A percentile compares a stretch with the other conserved stretches of the same genome.
Conservation (phyloP, 805 yeast genomes). For the Yamadazyma philogaea region DNA sequence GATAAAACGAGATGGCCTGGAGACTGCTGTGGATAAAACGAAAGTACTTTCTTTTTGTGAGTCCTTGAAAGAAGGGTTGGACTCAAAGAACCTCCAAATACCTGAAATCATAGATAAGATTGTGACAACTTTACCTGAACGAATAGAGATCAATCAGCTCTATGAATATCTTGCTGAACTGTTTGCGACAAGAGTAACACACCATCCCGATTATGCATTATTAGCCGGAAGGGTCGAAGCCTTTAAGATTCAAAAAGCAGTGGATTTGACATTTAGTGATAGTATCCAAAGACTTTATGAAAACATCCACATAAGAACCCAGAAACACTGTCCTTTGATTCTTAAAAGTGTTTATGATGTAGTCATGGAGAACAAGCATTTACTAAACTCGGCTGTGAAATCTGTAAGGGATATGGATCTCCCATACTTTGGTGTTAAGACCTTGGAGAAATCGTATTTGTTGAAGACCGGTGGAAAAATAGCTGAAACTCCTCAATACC, state of each 20-base stretch:
- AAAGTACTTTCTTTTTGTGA: conserved; percentile 13
- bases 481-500: conserved; percentile 90
- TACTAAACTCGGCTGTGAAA: conserved; percentile 69
- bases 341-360: conserved; percentile 61
- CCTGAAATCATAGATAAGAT: conserved; percentile 18
- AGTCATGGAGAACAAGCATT: conserved; percentile 62
- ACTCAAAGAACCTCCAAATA: conserved; percentile 13
- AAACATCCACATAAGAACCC: conserved; percentile 33
- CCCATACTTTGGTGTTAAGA: conserved; percentile 86
- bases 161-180: conserved; percentile 31
- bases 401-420: conserved; percentile 75
- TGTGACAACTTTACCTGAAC: conserved; percentile 19
- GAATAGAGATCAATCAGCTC: conserved; percentile 18
- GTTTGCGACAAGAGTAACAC: conserved; percentile 30
- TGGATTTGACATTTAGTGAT: conserved; percentile 22
- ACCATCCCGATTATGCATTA: conserved; percentile 34
- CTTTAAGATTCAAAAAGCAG: conserved; percentile 21
- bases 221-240: conserved; percentile 40
- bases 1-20: conserved; percentile 10
- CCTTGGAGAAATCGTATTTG: conserved; percentile 85
- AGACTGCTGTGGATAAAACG: conserved; percentile 8
- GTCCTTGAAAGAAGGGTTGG: conserved; percentile 15
- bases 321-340: conserved; percentile 41
- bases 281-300: conserved; percentile 20
- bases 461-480: conserved; percentile 51